Percentiles rank a stretch among this genome's conserved stretches.
phyloP scores from a whole-genome alignment of 805 yeast genomes.

The Pichia deserticola region DNA sequence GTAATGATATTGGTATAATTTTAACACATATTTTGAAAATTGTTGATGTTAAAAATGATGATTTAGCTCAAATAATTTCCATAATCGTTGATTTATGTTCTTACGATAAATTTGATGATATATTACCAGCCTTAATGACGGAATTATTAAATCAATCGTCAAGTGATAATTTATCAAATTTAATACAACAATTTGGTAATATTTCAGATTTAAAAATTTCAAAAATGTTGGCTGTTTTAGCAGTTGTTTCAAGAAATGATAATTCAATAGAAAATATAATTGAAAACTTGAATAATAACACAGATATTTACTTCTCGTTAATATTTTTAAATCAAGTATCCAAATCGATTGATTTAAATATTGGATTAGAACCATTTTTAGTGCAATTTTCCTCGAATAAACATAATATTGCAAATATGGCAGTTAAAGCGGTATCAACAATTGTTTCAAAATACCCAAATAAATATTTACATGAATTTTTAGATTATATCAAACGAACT shows the following conservation, averaged over 20 bases:
- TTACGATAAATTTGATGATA: conserved; percentile 15
- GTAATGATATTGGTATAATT: conserved; percentile 7
- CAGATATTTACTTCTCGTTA: conserved; percentile 23
- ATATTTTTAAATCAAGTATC: conserved; percentile 46
- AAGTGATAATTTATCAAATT: conserved; percentile 10
- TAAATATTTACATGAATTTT: conserved; percentile 32
- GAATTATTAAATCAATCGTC: conserved; percentile 12
- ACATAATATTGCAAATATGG: conserved; percentile 34
- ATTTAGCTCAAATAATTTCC: conserved; percentile 9
- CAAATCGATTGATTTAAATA: conserved; percentile 26
- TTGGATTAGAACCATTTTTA: conserved; percentile 32
- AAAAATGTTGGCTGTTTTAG: conserved; percentile 27
- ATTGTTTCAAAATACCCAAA: conserved; percentile 34
- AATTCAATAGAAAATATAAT: conserved; percentile 21
- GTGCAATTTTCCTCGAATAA: conserved; percentile 22
- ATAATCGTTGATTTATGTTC: conserved; percentile 13
- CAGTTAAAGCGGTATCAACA: conserved; percentile 49
- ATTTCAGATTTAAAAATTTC: conserved; percentile 20
- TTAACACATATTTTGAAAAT: conserved; percentile 9
- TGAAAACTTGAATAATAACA: conserved; percentile 14
- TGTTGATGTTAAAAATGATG: background rate
- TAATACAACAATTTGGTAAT: conserved; percentile 15
- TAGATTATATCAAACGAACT: conserved; percentile 19
- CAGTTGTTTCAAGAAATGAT: conserved; percentile 28
- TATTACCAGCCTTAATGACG: conserved; percentile 14